A percentile compares a stretch with the other conserved stretches of the same genome.
Conservation (phyloP, 305 asterid species). For the Andrographis paniculata region DNA sequence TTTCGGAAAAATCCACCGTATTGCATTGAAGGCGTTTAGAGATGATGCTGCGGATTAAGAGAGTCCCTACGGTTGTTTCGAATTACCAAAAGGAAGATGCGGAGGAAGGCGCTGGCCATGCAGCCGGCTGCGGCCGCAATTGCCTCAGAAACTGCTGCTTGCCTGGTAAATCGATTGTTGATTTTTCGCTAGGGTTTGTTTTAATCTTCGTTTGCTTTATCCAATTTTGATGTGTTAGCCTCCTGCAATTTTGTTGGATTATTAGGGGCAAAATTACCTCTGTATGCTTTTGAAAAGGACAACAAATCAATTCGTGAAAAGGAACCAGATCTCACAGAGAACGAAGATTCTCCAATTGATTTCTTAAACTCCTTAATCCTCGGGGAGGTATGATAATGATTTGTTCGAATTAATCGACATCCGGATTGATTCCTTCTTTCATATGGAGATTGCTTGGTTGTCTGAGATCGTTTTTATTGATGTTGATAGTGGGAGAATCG, state of each 20-base stretch:
- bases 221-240: background rate
- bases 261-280: conserved; percentile 76
- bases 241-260: conserved; percentile 14
- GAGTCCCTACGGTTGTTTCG: conserved; percentile 93
- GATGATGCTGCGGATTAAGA: conserved; percentile 72
- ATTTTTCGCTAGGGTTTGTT: background rate
- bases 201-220: background rate
- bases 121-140: conserved; percentile 80
- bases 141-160: conserved; percentile 80
- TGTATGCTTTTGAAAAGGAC: conserved; percentile 52
- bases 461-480: conserved; percentile 13
- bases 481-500: conserved; percentile 95
- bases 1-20: background rate
- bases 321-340: conserved; percentile 24
- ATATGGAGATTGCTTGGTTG: background rate
- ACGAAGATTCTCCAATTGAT: conserved; percentile 45
- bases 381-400: conserved; percentile 47
- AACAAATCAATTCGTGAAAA: conserved; percentile 27
- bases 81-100: conserved; percentile 75
- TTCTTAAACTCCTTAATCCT: conserved; percentile 79
- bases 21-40: conserved; percentile 1
- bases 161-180: conserved; percentile 49
- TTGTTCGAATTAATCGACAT: background rate
- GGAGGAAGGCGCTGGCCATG: conserved; percentile 39
- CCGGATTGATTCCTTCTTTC: background rate